These are phyloP conservation scores for Synura sp. DNA, from an alignment of 352 stramenopile genomes.

Conservation along the genomic window DNA sequence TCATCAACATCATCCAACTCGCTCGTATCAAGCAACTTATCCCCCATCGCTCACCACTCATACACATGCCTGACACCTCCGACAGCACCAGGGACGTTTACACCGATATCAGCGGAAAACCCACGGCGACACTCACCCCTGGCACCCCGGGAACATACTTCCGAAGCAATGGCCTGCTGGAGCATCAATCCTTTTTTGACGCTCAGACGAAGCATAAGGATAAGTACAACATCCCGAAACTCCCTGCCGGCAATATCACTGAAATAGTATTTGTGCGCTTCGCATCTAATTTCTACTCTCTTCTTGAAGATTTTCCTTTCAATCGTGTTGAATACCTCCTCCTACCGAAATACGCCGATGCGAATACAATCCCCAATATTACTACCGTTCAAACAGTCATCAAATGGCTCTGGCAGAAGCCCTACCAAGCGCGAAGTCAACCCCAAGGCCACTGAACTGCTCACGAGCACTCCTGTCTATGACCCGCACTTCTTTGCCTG, in stretches of 20 bases:
- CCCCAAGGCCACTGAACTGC: not conserved
- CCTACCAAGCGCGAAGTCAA: not conserved
- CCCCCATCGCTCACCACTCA: constrained; percentile 9
- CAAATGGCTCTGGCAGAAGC: constrained; percentile 21
- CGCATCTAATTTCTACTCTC: constrained; percentile 8
- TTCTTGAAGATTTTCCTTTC: constrained; percentile 7
- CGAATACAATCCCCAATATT: not conserved
- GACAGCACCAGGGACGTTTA: constrained; percentile 1
- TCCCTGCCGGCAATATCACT: not conserved
- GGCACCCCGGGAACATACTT: not conserved
- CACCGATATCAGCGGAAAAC: not conserved
- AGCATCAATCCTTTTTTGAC: constrained; percentile 21
- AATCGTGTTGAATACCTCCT: constrained; percentile 1
- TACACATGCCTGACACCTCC: constrained; percentile 5
- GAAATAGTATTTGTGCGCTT: constrained; percentile 9
- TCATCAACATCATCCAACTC: not conserved
- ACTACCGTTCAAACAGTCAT: constrained; percentile 16
- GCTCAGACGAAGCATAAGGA: constrained; percentile 9
- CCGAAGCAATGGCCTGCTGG: not conserved
- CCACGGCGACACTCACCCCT: not conserved
- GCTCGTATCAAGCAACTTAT: not conserved
- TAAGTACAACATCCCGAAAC: too few species aligned
- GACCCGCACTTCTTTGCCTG: not conserved
- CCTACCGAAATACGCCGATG: constrained; percentile 3
- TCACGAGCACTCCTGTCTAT: not conserved